Conservation (phyloP, 495 filamentous ascomycete genomes). For the Daldinia vernicosa region DNA sequence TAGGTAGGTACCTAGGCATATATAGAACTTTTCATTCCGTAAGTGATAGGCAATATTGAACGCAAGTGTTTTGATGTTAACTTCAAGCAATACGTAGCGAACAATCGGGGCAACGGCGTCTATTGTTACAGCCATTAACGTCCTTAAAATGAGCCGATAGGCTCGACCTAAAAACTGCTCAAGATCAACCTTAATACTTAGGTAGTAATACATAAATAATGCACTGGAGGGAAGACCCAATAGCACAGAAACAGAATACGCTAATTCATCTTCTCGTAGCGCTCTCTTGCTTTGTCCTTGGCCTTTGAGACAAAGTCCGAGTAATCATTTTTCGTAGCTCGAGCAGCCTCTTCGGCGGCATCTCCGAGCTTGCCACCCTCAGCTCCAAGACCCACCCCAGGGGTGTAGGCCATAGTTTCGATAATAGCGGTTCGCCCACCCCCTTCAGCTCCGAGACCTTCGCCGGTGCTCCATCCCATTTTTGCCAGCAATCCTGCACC, state of each 20-base stretch:
- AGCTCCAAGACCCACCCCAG: conserved; percentile 86
- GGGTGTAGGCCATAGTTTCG: conserved; percentile 77
- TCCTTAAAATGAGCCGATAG: not conserved
- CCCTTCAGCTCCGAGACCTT: conserved; percentile 82
- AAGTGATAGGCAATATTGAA: not conserved
- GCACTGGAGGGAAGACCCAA: not conserved
- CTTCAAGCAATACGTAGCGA: not conserved
- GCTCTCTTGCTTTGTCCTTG: conserved; percentile 79
- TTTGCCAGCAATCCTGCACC: conserved; percentile 85
- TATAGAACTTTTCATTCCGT: not conserved
- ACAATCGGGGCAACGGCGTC: not conserved
- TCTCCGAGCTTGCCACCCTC: conserved; percentile 86
- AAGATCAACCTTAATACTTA: not conserved
- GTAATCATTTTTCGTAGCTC: conserved; percentile 74
- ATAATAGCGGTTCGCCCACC: conserved; percentile 81
- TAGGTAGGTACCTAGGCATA: not conserved
- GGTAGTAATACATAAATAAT: not conserved
- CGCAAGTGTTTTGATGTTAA: not conserved
- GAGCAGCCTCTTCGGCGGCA: conserved; percentile 78
- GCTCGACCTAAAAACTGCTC: not conserved
- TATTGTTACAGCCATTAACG: not conserved
- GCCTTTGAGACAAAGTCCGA: conserved; percentile 80
- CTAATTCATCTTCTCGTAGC: conserved; percentile 71
- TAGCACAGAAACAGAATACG: not conserved
- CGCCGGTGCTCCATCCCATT: conserved; percentile 87